These are phyloP conservation scores for Ophioceras dolichostomum DNA, from an alignment of 2,329 filamentous ascomycete species.

Conservation along the genomic window DNA sequence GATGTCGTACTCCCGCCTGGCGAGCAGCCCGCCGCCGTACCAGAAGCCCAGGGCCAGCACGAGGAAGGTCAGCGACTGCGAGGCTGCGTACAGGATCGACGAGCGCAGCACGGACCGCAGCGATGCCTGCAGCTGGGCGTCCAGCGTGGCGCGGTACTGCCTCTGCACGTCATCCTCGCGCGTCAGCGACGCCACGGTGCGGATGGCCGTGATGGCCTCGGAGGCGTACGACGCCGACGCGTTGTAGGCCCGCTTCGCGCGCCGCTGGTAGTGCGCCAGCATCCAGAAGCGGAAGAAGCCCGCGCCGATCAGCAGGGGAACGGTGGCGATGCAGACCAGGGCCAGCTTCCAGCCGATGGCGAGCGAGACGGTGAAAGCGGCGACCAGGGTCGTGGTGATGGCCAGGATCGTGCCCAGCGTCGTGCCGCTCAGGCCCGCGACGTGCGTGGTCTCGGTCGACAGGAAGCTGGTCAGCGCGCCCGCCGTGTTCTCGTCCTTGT, in stretches of 20 bases:
- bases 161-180: slow-evolving; percentile 69
- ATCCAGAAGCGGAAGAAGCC: slow-evolving; percentile 48
- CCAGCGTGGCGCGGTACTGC: slow-evolving; percentile 58
- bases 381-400: slow-evolving; percentile 66
- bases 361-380: slow-evolving; percentile 44
- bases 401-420: slow-evolving; percentile 80
- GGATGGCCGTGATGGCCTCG: slow-evolving; percentile 86
- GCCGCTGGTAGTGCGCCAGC: slow-evolving; percentile 58
- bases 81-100: slow-evolving; percentile 67
- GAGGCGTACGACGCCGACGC: slow-evolving; percentile 77
- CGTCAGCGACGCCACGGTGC: slow-evolving; percentile 84
- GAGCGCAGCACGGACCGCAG: slow-evolving; percentile 65
- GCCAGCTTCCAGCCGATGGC: slow-evolving; percentile 30
- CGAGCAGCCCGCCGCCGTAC: slow-evolving; percentile 75
- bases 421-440: slow-evolving; percentile 76
- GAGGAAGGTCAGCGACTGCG: slow-evolving; percentile 74
- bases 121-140: slow-evolving; percentile 52
- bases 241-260: slow-evolving; percentile 70
- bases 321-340: slow-evolving; percentile 26
- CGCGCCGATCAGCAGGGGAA: slow-evolving; percentile 24
- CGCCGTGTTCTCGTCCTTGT: slow-evolving; percentile 76
- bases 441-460: slow-evolving; percentile 78
- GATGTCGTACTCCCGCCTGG: slow-evolving; percentile 55
- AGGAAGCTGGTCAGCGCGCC: slow-evolving; percentile 83
- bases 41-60: slow-evolving; percentile 84